Evolutionary conservation across 345 rosid genomes (phyloP).

Genomic region (Eutrema japonicum): DNA sequence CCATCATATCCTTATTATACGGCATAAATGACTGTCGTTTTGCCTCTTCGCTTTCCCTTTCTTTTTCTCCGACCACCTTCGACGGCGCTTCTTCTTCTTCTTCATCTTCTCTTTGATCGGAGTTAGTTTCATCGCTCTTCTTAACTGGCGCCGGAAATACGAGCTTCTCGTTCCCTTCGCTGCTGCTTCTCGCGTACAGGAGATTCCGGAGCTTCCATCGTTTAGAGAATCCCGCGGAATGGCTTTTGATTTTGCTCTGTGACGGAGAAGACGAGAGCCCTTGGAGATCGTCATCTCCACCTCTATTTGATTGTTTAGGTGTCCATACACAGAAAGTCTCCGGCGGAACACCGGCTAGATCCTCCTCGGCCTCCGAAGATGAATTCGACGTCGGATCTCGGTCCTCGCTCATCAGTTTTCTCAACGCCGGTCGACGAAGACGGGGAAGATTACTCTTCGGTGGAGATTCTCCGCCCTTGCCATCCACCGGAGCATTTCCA

Average conservation of each 20-base stretch:
- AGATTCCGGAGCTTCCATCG: slow-evolving; percentile 73
- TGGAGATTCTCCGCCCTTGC: slow-evolving; percentile 39
- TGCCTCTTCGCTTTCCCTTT: slow-evolving; percentile 41
- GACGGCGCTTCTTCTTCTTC: slow-evolving; percentile 2
- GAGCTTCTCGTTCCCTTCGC: slow-evolving; percentile 58
- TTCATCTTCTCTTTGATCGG: background rate
- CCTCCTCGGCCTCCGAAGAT: slow-evolving; percentile 65
- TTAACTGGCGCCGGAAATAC: slow-evolving; percentile 50
- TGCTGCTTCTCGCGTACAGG: slow-evolving; percentile 52
- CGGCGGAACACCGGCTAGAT: slow-evolving; percentile 51
- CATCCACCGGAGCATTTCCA: background rate
- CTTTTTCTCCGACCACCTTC: slow-evolving; percentile 14
- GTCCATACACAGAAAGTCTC: slow-evolving; percentile 77
- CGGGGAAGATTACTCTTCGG: slow-evolving; percentile 28
- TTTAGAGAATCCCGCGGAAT: slow-evolving; percentile 62
- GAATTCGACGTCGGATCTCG: slow-evolving; percentile 49
- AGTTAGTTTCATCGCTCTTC: background rate
- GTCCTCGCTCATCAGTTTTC: slow-evolving; percentile 63
- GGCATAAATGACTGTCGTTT: slow-evolving; percentile 60
- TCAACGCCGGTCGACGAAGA: slow-evolving; percentile 50
- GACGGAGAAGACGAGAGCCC: slow-evolving; percentile 39
- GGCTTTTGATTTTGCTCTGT: slow-evolving; percentile 55
- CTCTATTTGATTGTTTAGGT: slow-evolving; percentile 43
- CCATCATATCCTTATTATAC: slow-evolving; percentile 55
- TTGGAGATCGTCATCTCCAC: slow-evolving; percentile 15